Evolutionary conservation across 208 protist species (phyloP).

Genomic region (Dictyostelium gargantuum): DNA sequence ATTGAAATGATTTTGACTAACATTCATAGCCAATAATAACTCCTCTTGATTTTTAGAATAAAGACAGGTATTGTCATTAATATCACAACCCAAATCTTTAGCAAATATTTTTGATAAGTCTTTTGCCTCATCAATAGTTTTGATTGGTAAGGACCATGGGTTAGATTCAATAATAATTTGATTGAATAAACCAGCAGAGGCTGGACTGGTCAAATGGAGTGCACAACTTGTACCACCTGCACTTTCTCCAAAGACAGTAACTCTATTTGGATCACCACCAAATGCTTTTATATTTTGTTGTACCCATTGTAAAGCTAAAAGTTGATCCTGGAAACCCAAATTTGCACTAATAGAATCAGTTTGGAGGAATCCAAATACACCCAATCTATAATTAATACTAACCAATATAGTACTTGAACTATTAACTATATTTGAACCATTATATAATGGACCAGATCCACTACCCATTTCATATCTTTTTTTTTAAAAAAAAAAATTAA

Average conservation of each 20-base stretch:
- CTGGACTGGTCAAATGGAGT: constrained; percentile 16
- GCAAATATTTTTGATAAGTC: background rate
- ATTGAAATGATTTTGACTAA: background rate
- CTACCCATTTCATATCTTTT: background rate
- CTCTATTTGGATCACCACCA: constrained; percentile 40
- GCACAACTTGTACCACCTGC: constrained; percentile 4
- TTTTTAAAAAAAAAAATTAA: background rate
- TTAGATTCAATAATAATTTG: constrained; percentile 45
- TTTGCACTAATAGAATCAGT: background rate
- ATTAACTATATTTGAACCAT: constrained; percentile 1
- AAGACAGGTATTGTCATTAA: constrained; percentile 2
- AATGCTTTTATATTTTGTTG: constrained; percentile 62
- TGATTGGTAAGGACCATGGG: constrained; percentile 32
- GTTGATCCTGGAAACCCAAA: constrained; percentile 40
- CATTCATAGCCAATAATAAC: background rate
- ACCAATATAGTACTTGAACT: constrained; percentile 64
- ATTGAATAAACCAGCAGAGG: background rate
- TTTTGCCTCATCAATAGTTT: background rate
- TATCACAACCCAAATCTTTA: constrained; percentile 23
- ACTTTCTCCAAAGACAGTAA: constrained; percentile 50
- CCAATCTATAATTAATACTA: constrained; percentile 83
- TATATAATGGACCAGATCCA: background rate
- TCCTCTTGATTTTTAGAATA: background rate
- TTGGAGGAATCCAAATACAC: constrained; percentile 76
- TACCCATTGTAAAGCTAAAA: constrained; percentile 47